Evolutionary conservation across 1,139 yeast genomes (phyloP).

Genomic region (Saccharomycopsis hybrid): DNA sequence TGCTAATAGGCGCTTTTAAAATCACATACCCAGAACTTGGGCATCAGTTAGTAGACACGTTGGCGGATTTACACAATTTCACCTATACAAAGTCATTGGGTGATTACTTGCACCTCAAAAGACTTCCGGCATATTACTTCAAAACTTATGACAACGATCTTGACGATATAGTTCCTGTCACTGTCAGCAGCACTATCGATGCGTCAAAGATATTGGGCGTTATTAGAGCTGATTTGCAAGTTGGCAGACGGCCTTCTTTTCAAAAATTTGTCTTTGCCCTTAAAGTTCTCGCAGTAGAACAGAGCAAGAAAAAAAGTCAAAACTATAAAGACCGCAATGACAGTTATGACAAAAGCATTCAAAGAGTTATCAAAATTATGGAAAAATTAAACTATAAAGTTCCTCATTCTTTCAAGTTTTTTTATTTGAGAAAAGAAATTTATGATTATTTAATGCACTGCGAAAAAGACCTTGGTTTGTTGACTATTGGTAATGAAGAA

Average conservation of each 20-base stretch:
- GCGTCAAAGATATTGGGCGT: no score
- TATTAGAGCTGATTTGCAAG: neutral
- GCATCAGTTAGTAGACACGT: neutral
- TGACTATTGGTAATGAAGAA: neutral
- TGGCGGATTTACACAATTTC: neutral
- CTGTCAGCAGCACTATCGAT: no score
- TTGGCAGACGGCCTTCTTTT: neutral
- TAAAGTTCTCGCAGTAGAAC: neutral
- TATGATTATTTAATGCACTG: constrained; percentile 1
- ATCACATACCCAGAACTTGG: constrained; percentile 1
- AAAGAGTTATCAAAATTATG: neutral
- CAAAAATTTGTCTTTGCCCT: neutral
- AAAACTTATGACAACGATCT: no score
- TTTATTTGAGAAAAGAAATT: constrained; percentile 7
- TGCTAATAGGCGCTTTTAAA: neutral
- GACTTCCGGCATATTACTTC: no score
- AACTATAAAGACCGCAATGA: neutral
- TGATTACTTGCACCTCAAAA: no score
- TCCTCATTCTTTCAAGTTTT: constrained; percentile 3
- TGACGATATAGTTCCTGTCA: no score
- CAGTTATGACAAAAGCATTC: neutral
- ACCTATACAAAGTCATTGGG: no score
- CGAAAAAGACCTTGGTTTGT: neutral
- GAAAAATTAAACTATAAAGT: constrained; percentile 2
- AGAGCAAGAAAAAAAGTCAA: neutral